Percentiles rank a stretch among this genome's conserved stretches.
These are phyloP conservation scores for Vitis hybrid DNA, from an alignment of 177 flowering plant genomes.

Conservation along the genomic window DNA sequence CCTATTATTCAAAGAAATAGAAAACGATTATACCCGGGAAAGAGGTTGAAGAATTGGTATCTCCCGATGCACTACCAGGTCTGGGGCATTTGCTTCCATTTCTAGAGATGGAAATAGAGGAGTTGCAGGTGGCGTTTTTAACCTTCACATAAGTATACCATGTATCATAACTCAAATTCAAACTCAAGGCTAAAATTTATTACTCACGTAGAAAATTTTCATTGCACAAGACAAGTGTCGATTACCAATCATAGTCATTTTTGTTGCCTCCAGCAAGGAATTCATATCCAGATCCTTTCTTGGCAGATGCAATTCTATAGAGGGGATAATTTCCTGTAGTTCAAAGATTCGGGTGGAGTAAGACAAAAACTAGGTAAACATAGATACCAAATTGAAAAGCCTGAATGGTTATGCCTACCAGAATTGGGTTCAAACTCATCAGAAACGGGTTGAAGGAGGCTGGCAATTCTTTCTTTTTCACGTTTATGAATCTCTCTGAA, in stretches of 20 bases:
- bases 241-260: slow-evolving; percentile 63
- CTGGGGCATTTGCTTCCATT: slow-evolving; percentile 53
- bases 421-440: slow-evolving; percentile 38
- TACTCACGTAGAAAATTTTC: no score
- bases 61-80: slow-evolving; percentile 40
- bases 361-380: no score
- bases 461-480: slow-evolving; percentile 27
- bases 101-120: slow-evolving; percentile 71
- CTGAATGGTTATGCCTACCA: not conserved
- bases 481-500: slow-evolving; percentile 42
- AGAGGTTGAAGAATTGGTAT: slow-evolving; percentile 51
- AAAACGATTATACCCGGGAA: slow-evolving; percentile 22
- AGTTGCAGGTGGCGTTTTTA: slow-evolving; percentile 77
- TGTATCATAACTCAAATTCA: not conserved
- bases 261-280: slow-evolving; percentile 36
- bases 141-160: slow-evolving; percentile 24
- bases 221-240: not conserved
- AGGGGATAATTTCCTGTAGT: slow-evolving; percentile 40
- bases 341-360: not conserved
- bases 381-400: no score
- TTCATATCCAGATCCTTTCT: slow-evolving; percentile 36
- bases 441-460: slow-evolving; percentile 45
- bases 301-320: slow-evolving; percentile 41
- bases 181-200: no score
- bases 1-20: not conserved